Base-by-base conservation (phyloP, 139 green algal genomes). In the Chlamydomonas sphaeroides region DNA sequence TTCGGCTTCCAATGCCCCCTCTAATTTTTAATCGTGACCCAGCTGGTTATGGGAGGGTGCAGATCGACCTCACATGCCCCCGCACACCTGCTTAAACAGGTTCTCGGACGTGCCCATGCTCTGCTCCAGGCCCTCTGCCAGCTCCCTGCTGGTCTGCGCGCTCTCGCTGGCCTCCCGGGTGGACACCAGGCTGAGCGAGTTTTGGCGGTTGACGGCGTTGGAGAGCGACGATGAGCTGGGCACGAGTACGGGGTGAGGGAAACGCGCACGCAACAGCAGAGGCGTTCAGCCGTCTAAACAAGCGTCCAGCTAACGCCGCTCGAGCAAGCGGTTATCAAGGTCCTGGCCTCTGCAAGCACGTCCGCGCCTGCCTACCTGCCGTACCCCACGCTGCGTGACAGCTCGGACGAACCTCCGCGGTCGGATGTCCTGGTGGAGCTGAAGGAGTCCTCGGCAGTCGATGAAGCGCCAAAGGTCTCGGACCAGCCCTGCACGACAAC, bases 121-220 rank as follows among this genome's bases (percentile, higher is more conserved):
- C 42, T 74, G 41, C n/a, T 74, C 67, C 5, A 74, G 10, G 1
- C 41, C 26, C 10, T 39, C 17, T 1, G 67, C 7, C 2, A 74
- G 26, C 30, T 74, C 41, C 28, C 6, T 39, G 11, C 28, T 61
- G 28, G 6, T 26, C 41, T 74, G 41, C 7, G 41, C 42, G 6
- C 26, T 59, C 67, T 74, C 67, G 41, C 67, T 74, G 28, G 41
- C 67, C 30, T 74, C 67, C 25, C 67, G 67, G 3, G 67, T 74
- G 25, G 67, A 74, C 5, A 74, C 41, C 28, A 74, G 41, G 67
- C 67, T 74, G 35, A 18, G 28, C 2, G 67, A n/a, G 28, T 74
- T 25, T 10, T 8, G 15, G 4, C 67, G 67, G 42, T 74, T 30
- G 3, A 74, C 41, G 14, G 67, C 67, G 42, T 59, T 74, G 7